Conservation (phyloP, 2,329 filamentous ascomycete species). For the Aspergillus pseudonomiae region DNA sequence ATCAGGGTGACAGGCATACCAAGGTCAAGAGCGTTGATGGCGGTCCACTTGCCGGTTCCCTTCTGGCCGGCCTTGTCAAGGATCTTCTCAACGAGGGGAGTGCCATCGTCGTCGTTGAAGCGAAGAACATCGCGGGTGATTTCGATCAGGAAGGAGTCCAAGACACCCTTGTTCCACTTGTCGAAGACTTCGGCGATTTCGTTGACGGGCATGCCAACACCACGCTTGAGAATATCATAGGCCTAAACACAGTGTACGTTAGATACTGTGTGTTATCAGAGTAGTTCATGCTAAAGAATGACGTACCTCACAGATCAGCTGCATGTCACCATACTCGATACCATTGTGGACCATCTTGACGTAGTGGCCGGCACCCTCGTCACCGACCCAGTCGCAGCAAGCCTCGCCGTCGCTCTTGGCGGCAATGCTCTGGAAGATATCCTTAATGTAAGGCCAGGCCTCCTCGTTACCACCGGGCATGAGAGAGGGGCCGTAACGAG, state of each 20-base stretch:
- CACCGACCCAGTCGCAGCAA: constrained; percentile 99
- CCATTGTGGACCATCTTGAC: constrained; percentile 99
- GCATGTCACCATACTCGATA: constrained; percentile 99
- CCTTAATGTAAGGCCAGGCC: constrained; percentile 98
- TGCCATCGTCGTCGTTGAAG: constrained; percentile 94
- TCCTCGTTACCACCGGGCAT: constrained; percentile 99
- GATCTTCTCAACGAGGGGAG: constrained; percentile 95
- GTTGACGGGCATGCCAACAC: constrained; percentile 83
- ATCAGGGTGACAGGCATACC: constrained; percentile 99
- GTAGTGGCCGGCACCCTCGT: constrained; percentile 99
- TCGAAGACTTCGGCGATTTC: constrained; percentile 94
- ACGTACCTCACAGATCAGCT: constrained; percentile 95
- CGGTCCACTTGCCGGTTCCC: constrained; percentile 99
- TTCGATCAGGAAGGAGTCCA: constrained; percentile 99
- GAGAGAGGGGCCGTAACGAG: constrained; percentile 92
- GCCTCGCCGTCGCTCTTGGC: constrained; percentile 97
- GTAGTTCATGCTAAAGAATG: neutral
- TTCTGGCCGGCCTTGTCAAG: constrained; percentile 98
- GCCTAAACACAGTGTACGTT: constrained; percentile 59
- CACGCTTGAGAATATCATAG: constrained; percentile 99
- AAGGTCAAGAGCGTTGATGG: constrained; percentile 97
- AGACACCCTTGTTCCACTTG: constrained; percentile 97
- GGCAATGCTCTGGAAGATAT: constrained; percentile 96
- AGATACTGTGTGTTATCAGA: neutral
- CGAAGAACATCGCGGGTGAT: constrained; percentile 99